A percentile compares a stretch with the other conserved stretches of the same genome.
Evolutionary conservation across 805 yeast species (phyloP).

Genomic region (Barnettozyma sp.): DNA sequence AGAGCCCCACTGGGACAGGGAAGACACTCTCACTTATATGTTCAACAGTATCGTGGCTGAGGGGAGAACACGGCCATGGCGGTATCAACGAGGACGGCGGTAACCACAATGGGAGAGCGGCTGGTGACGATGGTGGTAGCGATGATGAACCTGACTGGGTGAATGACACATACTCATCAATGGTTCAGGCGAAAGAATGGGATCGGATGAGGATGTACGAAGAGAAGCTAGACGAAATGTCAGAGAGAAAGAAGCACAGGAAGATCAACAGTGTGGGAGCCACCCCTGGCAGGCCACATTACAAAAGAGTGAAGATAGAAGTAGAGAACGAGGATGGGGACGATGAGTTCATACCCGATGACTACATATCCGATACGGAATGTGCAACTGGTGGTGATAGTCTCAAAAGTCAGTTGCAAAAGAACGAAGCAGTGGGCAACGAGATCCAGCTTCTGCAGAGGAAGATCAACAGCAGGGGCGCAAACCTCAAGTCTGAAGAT

Average conservation of each 20-base stretch:
- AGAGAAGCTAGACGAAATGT: slow-evolving; percentile 26
- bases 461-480: no score
- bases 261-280: slow-evolving; percentile 5
- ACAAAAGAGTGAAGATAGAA: slow-evolving; percentile 23
- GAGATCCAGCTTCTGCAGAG: slow-evolving; percentile 46
- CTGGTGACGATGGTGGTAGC: slow-evolving; percentile 32
- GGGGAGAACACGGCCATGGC: no score
- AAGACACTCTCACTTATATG: slow-evolving; percentile 85
- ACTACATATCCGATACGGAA: slow-evolving; percentile 28
- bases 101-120: slow-evolving; percentile 10
- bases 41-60: slow-evolving; percentile 76
- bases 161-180: slow-evolving; percentile 31
- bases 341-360: slow-evolving; percentile 36
- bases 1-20: slow-evolving; percentile 94
- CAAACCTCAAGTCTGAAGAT: no score
- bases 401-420: slow-evolving; percentile 13
- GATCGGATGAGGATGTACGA: slow-evolving; percentile 30
- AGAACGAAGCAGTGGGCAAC: slow-evolving; percentile 30
- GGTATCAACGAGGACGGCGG: no score
- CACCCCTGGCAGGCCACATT: not conserved
- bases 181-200: slow-evolving; percentile 21
- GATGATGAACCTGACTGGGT: slow-evolving; percentile 73
- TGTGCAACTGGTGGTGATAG: slow-evolving; percentile 15
- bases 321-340: slow-evolving; percentile 28
- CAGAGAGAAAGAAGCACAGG: slow-evolving; percentile 14